phyloP scores from a whole-genome alignment of 1,139 yeast genomes.

The Diutina pseudorugosa region DNA sequence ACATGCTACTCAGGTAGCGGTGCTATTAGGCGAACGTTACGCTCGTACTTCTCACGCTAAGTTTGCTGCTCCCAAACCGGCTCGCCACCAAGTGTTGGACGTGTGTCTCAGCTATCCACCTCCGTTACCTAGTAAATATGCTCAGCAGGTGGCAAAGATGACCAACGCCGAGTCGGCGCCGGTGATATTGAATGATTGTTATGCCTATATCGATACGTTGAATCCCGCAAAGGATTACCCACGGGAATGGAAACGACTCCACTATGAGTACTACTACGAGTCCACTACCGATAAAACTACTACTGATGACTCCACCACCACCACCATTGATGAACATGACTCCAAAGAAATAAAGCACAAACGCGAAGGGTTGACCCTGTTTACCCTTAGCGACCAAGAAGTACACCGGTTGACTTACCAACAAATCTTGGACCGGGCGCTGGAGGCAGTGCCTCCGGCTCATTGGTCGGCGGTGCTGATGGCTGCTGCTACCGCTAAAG shows the following conservation, averaged over 20 bases:
- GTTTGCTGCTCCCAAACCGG: slow-evolving; percentile 29
- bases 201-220: slow-evolving; percentile 42
- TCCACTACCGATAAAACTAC: not conserved
- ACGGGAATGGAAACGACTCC: slow-evolving; percentile 42
- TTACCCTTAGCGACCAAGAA: slow-evolving; percentile 34
- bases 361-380: slow-evolving; percentile 26
- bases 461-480: slow-evolving; percentile 55
- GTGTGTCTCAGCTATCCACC: slow-evolving; percentile 48
- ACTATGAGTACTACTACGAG: slow-evolving; percentile 22
- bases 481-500: slow-evolving; percentile 55
- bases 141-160: not conserved
- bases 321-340: too few relatives aligned
- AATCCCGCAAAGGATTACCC: slow-evolving; percentile 38
- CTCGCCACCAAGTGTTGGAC: slow-evolving; percentile 34
- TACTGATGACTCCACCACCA: slow-evolving; percentile 5
- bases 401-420: slow-evolving; percentile 41
- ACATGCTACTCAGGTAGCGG: slow-evolving; percentile 52
- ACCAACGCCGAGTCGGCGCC: not conserved
- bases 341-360: slow-evolving; percentile 7
- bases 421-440: slow-evolving; percentile 54
- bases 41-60: slow-evolving; percentile 26
- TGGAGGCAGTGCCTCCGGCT: slow-evolving; percentile 45
- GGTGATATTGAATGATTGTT: slow-evolving; percentile 32
- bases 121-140: slow-evolving; percentile 29
- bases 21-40: slow-evolving; percentile 48